These are phyloP conservation scores for Leishmania arabica DNA, from an alignment of 208 protist genomes.

Conservation along the genomic window DNA sequence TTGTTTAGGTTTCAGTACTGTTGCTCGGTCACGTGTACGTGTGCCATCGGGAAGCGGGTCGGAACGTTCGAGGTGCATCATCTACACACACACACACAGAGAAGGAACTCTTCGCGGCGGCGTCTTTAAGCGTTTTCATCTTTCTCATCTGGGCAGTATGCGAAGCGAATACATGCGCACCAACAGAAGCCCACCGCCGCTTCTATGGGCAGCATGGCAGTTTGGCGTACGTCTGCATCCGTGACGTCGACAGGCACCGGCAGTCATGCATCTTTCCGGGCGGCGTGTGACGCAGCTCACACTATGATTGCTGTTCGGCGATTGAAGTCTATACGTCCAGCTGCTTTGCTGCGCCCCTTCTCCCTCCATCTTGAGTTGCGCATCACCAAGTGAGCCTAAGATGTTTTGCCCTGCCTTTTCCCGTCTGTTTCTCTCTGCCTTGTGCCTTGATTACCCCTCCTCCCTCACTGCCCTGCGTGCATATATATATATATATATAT, in stretches of 20 bases:
- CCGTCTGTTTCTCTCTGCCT: neutral
- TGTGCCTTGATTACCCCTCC: neutral
- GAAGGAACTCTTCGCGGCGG: neutral
- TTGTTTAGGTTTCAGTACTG: too few species aligned
- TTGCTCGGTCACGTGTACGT: neutral
- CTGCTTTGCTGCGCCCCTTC: neutral
- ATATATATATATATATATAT: neutral
- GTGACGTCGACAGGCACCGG: neutral
- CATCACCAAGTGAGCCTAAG: neutral
- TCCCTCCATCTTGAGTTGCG: neutral
- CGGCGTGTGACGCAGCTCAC: neutral
- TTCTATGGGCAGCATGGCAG: neutral
- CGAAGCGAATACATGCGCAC: neutral
- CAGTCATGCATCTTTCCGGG: neutral
- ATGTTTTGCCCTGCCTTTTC: neutral
- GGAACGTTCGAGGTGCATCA: neutral
- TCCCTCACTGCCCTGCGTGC: neutral
- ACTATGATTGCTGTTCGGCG: neutral
- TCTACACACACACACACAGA: neutral
- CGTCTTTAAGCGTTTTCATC: neutral
- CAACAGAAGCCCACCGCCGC: neutral
- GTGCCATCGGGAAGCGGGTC: neutral
- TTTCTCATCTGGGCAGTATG: neutral
- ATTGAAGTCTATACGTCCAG: neutral
- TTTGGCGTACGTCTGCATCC: neutral